Conservation (phyloP, 768 basidiomycete genomes). For the Dioszegia crocea region DNA sequence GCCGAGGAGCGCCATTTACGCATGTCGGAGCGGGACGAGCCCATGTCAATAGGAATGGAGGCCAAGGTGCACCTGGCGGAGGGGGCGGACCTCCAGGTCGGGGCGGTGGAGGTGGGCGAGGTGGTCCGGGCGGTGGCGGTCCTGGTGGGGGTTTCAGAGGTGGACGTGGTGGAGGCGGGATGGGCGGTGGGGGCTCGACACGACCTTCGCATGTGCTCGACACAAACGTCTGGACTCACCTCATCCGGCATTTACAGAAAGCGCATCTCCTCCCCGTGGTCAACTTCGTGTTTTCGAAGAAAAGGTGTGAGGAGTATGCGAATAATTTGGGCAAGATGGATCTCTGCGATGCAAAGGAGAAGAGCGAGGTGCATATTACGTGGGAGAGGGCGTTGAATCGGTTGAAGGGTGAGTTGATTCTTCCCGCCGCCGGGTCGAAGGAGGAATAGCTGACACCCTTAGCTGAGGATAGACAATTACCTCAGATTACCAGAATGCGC, state of each 20-base stretch:
- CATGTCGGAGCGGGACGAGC: conserved; percentile 33
- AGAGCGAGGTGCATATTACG: conserved; percentile 92
- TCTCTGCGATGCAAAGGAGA: conserved; percentile 81
- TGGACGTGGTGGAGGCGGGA: conserved; percentile 32
- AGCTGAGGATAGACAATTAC: conserved; percentile 88
- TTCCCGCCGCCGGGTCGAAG: neutral
- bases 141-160: conserved; percentile 41
- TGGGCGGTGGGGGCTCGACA: conserved; percentile 12
- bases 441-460: neutral
- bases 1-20: conserved; percentile 40
- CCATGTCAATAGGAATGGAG: conserved; percentile 55
- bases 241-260: conserved; percentile 78
- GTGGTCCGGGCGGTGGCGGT: conserved; percentile 37
- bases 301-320: conserved; percentile 94
- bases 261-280: conserved; percentile 84
- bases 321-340: conserved; percentile 80
- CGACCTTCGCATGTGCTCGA: conserved; percentile 56
- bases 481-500: conserved; percentile 86
- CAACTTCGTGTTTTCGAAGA: conserved; percentile 95
- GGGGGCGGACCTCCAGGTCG: conserved; percentile 25
- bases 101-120: conserved; percentile 18
- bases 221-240: conserved; percentile 88
- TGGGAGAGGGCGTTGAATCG: conserved; percentile 87
- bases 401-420: conserved; percentile 66
- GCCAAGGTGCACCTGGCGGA: conserved; percentile 43